Conservation (phyloP, 257 asterid species). For the Rauvolfia tetraphylla region DNA sequence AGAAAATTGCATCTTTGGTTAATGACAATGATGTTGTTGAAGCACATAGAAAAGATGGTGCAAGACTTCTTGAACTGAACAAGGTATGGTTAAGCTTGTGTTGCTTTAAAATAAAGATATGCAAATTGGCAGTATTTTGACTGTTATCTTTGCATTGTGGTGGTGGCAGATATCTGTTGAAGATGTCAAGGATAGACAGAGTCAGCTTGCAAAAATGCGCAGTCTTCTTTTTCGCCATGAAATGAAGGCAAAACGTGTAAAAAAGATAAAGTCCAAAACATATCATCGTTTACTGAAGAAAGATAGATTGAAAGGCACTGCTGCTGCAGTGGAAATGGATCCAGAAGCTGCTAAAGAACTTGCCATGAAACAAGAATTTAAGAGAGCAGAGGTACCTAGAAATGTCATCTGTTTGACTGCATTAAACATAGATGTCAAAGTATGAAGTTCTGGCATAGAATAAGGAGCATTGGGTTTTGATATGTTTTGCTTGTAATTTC, state of each 20-base stretch:
- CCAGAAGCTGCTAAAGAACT: constrained; percentile 84
- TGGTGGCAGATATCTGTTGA: constrained; percentile 63
- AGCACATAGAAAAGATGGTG: constrained; percentile 84
- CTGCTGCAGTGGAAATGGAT: constrained; percentile 51
- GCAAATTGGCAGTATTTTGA: background rate
- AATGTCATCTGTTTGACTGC: constrained; percentile 3
- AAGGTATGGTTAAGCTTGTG: constrained; percentile 41
- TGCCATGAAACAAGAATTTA: constrained; percentile 72
- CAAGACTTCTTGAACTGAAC: constrained; percentile 87
- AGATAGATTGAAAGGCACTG: constrained; percentile 55
- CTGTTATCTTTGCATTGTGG: background rate
- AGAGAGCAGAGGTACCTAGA: constrained; percentile 70
- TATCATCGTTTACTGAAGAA: constrained; percentile 74
- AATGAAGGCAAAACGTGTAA: constrained; percentile 67
- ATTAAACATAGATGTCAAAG: background rate
- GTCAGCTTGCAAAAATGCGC: constrained; percentile 75
- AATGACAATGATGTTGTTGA: constrained; percentile 66
- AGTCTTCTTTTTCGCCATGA: constrained; percentile 83
- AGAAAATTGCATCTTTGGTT: constrained; percentile 66
- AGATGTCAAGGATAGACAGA: constrained; percentile 63
- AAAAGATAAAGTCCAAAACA: constrained; percentile 87
- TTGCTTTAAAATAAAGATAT: background rate
- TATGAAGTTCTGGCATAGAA: background rate
- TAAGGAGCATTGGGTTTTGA: constrained; percentile 3
- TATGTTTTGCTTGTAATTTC: constrained; percentile 8